These are phyloP conservation scores for Camellia japonica DNA, from an alignment of 148 eudicot genomes.

Conservation along the genomic window DNA sequence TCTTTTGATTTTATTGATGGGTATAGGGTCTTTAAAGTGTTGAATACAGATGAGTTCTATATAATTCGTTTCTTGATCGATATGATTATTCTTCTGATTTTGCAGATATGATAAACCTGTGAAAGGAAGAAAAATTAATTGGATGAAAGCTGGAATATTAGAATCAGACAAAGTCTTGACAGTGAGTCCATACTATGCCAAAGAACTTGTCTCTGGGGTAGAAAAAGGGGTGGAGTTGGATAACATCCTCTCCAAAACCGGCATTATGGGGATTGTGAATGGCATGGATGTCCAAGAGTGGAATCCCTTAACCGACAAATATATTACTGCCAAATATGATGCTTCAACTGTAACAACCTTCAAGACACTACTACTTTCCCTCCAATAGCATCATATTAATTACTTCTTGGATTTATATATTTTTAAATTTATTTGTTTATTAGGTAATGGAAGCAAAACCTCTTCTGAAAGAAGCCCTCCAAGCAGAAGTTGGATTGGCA, in stretches of 20 bases:
- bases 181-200: conserved; percentile 85
- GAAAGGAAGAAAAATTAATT: conserved; percentile 82
- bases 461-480: conserved; percentile 78
- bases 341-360: conserved; percentile 51
- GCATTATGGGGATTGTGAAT: conserved; percentile 63
- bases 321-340: conserved; percentile 54
- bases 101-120: conserved; percentile 71
- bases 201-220: conserved; percentile 57
- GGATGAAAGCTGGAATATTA: conserved; percentile 91
- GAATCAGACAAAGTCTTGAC: conserved; percentile 65
- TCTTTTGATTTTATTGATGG: conserved; percentile 88
- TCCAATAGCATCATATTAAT: no score
- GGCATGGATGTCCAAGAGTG: conserved; percentile 92
- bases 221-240: conserved; percentile 82
- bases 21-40: conserved; percentile 29
- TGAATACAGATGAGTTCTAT: not conserved
- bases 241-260: conserved; percentile 38
- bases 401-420: no score
- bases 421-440: no score
- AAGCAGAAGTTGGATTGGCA: conserved; percentile 88
- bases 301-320: conserved; percentile 81
- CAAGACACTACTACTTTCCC: no score
- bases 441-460: conserved; percentile 88
- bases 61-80: not conserved
- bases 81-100: not conserved